phyloP scores from a whole-genome alignment of 75 land plant species.

The Pseudotsuga menziesii region DNA sequence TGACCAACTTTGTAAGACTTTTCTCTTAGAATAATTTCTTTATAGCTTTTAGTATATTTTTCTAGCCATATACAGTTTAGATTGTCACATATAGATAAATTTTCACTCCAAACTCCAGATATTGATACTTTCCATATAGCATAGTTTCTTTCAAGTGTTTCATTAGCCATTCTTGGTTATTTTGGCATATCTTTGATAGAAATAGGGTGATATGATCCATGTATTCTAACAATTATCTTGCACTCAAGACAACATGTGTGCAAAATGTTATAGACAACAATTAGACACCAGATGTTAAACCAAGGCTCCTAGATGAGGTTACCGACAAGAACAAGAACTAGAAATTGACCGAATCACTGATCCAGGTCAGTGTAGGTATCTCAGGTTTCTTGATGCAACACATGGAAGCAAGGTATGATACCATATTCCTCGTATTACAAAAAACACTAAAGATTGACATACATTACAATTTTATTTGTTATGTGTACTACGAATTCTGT shows the following conservation, averaged over 20 bases:
- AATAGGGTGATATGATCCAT: too few relatives aligned
- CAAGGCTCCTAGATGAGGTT: constrained; percentile 57
- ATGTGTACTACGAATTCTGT: not conserved
- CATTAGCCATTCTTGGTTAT: too few relatives aligned
- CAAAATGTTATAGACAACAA: constrained; percentile 54
- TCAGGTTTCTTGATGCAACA: constrained; percentile 48
- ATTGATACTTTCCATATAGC: not conserved
- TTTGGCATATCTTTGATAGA: too few relatives aligned
- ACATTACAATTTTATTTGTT: not conserved
- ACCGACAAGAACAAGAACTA: constrained; percentile 56
- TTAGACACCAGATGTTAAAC: constrained; percentile 61
- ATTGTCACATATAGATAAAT: not conserved
- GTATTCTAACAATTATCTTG: not conserved
- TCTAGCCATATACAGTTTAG: not conserved
- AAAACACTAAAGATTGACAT: not conserved
- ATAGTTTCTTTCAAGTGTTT: not conserved
- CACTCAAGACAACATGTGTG: constrained; percentile 8
- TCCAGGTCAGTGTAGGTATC: constrained; percentile 40
- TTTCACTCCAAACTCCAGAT: not conserved
- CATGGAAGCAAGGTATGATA: constrained; percentile 41
- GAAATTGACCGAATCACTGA: constrained; percentile 69
- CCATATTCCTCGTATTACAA: not conserved
- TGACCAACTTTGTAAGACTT: constrained; percentile 35
- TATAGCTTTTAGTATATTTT: not conserved
- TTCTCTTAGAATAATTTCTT: not conserved